A percentile compares a stretch with the other conserved stretches of the same genome.
Conservation (phyloP, 805 yeast genomes). For the Wickerhamiella azyma region DNA sequence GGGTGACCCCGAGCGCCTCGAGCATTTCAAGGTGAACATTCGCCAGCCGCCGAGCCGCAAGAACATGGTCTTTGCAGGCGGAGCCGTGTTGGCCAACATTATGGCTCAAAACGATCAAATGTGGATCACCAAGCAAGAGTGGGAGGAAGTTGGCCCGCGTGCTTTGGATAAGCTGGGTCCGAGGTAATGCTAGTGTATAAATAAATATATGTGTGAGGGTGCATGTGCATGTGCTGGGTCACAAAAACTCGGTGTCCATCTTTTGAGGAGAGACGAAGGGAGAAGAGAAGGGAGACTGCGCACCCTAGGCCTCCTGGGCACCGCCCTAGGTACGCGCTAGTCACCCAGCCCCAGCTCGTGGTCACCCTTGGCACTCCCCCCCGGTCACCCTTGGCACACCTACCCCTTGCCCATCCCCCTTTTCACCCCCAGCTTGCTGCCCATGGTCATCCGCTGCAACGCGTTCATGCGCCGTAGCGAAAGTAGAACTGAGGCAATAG, state of each 20-base stretch:
- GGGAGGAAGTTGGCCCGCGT: conserved; percentile 94
- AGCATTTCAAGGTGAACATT: conserved; percentile 84
- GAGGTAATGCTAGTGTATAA: conserved; percentile 34
- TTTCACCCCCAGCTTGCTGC: not conserved
- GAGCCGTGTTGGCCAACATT: conserved; percentile 92
- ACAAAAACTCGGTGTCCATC: too few relatives aligned
- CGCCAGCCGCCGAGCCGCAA: conserved; percentile 98
- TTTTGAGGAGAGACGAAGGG: too few relatives aligned
- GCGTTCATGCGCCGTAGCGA: conserved; percentile 46
- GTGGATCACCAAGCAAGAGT: conserved; percentile 94
- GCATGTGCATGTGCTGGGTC: too few relatives aligned
- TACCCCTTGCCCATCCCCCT: too few relatives aligned
- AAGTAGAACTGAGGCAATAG: conserved; percentile 34
- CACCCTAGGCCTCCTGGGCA: too few relatives aligned
- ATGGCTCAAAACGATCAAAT: conserved; percentile 98
- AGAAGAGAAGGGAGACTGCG: too few relatives aligned
- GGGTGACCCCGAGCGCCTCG: conserved; percentile 70
- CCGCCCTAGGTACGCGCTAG: too few relatives aligned
- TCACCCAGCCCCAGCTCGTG: too few relatives aligned
- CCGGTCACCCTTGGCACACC: too few relatives aligned
- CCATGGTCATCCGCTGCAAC: conserved; percentile 62
- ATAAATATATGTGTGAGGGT: too few relatives aligned
- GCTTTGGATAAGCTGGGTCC: conserved; percentile 84
- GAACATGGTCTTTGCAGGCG: conserved; percentile 98
- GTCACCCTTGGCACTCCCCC: too few relatives aligned